Percentiles rank a stretch among this genome's conserved stretches.
Evolutionary conservation across 768 basidiomycete genomes (phyloP).

Genomic region (Mycena leptocephala): DNA sequence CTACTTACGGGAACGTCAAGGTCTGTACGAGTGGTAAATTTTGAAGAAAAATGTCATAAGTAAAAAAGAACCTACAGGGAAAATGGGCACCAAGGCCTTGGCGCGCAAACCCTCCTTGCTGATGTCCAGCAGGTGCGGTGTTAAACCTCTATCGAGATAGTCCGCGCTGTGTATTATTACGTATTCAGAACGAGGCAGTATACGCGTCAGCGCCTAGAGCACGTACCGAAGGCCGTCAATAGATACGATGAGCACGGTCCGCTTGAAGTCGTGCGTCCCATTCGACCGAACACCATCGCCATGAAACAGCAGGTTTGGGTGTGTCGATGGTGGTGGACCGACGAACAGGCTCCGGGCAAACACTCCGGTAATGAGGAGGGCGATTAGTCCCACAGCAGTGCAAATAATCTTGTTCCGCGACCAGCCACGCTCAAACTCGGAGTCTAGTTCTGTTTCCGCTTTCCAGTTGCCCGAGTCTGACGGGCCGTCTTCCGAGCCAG

Average conservation of each 20-base stretch:
- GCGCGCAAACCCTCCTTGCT: slow-evolving; percentile 90
- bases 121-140: slow-evolving; percentile 86
- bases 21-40: slow-evolving; percentile 62
- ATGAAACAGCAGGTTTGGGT: slow-evolving; percentile 53
- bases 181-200: slow-evolving; percentile 20
- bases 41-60: background rate
- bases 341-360: slow-evolving; percentile 57
- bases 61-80: slow-evolving; percentile 73
- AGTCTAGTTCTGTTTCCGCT: slow-evolving; percentile 40
- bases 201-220: background rate
- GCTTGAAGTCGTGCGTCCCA: slow-evolving; percentile 87
- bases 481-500: slow-evolving; percentile 39
- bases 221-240: slow-evolving; percentile 87
- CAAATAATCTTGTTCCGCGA: slow-evolving; percentile 56
- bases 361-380: slow-evolving; percentile 60
- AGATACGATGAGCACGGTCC: slow-evolving; percentile 88
- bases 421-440: slow-evolving; percentile 49
- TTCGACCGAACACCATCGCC: slow-evolving; percentile 72
- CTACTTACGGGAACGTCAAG: slow-evolving; percentile 89
- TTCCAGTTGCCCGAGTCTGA: slow-evolving; percentile 41
- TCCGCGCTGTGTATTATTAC: slow-evolving; percentile 71
- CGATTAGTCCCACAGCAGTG: slow-evolving; percentile 57
- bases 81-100: slow-evolving; percentile 90
- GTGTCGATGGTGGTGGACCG: slow-evolving; percentile 37
- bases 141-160: slow-evolving; percentile 89